These are phyloP conservation scores for Coemansia sp. DNA, from an alignment of 192 early-diverging fungal genomes.

Conservation along the genomic window DNA sequence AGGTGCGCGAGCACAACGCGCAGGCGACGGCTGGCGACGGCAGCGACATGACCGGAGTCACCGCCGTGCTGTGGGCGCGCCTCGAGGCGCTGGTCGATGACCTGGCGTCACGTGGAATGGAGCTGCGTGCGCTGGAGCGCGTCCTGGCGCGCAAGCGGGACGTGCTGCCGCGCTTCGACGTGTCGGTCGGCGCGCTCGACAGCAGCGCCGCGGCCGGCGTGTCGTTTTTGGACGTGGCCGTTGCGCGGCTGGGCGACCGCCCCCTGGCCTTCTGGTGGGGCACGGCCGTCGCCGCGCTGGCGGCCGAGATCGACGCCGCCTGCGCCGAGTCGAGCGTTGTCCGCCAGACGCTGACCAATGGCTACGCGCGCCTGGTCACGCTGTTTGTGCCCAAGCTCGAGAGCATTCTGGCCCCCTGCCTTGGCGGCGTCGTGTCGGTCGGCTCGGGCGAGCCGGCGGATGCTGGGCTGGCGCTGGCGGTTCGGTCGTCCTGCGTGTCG, in stretches of 20 bases:
- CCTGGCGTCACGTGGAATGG: conserved; percentile 20
- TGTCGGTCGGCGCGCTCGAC: conserved; percentile 16
- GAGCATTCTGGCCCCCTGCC: conserved; percentile 10
- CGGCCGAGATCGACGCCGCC: conserved; percentile 11
- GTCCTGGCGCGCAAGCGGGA: conserved; percentile 42
- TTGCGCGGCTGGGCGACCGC: conserved; percentile 20
- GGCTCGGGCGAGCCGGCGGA: not conserved
- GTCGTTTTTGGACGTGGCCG: conserved; percentile 24
- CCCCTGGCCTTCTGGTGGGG: conserved; percentile 43
- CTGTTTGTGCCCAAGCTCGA: conserved; percentile 37
- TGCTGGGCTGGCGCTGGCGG: not conserved
- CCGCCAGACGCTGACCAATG: conserved; percentile 25
- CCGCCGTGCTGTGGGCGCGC: conserved; percentile 22
- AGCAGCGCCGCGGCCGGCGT: not conserved
- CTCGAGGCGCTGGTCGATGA: conserved; percentile 20
- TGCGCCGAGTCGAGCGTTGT: conserved; percentile 18
- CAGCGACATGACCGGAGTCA: conserved; percentile 33
- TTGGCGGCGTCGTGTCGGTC: conserved; percentile 22
- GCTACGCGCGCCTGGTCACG: conserved; percentile 34
- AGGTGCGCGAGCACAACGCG: conserved; percentile 34
- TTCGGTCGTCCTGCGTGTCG: not conserved
- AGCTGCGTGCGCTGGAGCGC: conserved; percentile 36
- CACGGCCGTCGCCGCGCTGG: conserved; percentile 21
- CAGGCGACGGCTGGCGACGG: conserved; percentile 18
- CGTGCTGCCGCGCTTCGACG: conserved; percentile 28